Percentiles rank a stretch among this genome's conserved stretches.
Conservation (phyloP, 192 early-diverging fungal species). For the Backusella psychrophila region DNA sequence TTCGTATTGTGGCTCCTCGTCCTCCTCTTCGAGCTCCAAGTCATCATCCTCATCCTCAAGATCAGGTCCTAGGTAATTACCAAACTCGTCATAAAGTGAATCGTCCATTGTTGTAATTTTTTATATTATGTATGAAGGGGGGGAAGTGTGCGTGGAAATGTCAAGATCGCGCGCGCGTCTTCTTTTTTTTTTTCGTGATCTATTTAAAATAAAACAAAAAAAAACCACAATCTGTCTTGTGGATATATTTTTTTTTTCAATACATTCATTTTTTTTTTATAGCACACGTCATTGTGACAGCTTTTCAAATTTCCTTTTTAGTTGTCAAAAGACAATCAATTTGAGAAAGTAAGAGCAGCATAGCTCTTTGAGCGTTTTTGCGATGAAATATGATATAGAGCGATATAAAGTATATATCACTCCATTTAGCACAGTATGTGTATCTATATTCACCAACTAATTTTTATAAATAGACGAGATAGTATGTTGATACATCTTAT, state of each 20-base stretch:
- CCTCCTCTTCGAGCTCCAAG: slow-evolving; percentile 49
- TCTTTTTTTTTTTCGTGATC: slow-evolving; percentile 2
- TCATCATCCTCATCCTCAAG: slow-evolving; percentile 71
- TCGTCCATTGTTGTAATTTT: slow-evolving; percentile 59
- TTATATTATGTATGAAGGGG: not conserved
- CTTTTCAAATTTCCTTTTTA: not conserved
- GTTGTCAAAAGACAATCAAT: not conserved
- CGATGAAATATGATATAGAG: no score
- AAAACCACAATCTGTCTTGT: not conserved
- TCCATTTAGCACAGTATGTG: no score
- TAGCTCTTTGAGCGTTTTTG: no score
- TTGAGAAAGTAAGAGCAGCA: not conserved
- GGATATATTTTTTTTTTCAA: not conserved
- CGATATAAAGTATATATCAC: no score
- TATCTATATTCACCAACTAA: no score
- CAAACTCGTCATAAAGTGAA: slow-evolving; percentile 87
- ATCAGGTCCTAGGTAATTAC: slow-evolving; percentile 99
- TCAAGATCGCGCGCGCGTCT: slow-evolving; percentile 5
- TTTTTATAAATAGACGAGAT: no score
- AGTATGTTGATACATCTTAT: no score
- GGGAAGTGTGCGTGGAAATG: not conserved
- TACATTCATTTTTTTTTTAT: not conserved
- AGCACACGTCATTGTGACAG: slow-evolving; percentile 3
- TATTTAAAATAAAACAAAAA: not conserved
- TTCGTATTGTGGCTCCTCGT: slow-evolving; percentile 38